Base-by-base conservation (phyloP, 1,139 yeast species). In the Trichomonascaceae sp. region DNA sequence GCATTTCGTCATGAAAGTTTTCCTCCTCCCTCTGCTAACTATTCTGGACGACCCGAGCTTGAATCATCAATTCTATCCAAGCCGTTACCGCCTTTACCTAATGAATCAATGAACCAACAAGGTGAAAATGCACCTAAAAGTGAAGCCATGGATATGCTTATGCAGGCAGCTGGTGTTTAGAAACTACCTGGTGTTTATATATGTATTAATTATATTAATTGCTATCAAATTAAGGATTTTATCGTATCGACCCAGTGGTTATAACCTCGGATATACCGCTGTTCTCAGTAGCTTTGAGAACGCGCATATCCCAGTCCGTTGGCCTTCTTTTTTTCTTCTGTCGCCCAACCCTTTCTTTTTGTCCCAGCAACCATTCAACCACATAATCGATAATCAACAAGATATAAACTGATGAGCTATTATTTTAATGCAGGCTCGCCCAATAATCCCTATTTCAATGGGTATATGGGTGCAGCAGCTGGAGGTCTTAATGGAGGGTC, bases 21-120 rank as follows among this genome's bases (percentile, higher is more conserved):
- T 53, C 67, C 67, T 4, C 62, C 68, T 41, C 60, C 65, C 17
- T 27, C 49, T 10, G 51, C 48, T 13, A 24, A 44, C 17, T 32
- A 47, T 19, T 43, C 49, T 17, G 49, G 43, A 15, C 43, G 24
- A 13, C 41, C 41, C 2, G 41, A 36, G 17, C 27, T 50, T 10
- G 52, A n/a, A 47, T 27, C 53, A 20, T 17, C 48, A 15, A 41
- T 44, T 30, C 45, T 43, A 41, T 52, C 65, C 52, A 67, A 68
- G 57, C 71, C 71, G 13, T 56, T 68, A 44, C 71, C 71, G 15
- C 70, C 70, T 4, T 56, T 67, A 51, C 70, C 71, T 24, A 58
- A 53, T 47, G 67, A 63, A 44, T 66, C 63, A 15, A 18, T 38
- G 12, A 19, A 30, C 41, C 24, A 19, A 19, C 22, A 39, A 18